phyloP scores from a whole-genome alignment of 176 grass and related monocot genomes.

The Triticum monococcum region DNA sequence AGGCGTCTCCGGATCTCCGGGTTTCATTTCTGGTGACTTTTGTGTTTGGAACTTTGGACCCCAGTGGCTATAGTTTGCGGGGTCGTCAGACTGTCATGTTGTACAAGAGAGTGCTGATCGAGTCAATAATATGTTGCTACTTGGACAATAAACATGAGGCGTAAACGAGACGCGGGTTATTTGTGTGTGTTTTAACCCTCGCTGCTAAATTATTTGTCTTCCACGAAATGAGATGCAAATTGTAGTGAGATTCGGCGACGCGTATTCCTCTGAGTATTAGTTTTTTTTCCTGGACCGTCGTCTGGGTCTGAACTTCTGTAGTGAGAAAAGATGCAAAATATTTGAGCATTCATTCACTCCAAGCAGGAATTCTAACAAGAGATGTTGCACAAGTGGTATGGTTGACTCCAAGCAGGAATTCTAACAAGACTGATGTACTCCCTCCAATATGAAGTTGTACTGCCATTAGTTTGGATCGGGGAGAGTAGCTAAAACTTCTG shows the following conservation, averaged over 20 bases:
- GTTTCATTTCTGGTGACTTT: neutral
- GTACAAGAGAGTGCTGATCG: neutral
- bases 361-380: neutral
- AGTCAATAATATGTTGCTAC: conserved; percentile 9
- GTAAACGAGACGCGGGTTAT: neutral
- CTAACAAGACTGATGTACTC: neutral
- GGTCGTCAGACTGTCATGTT: neutral
- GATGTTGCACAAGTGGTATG: neutral
- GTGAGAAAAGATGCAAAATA: neutral
- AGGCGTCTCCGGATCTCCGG: neutral
- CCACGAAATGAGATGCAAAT: neutral
- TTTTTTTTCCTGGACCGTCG: neutral
- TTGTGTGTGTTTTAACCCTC: neutral
- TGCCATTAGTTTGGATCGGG: no score
- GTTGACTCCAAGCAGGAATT: neutral
- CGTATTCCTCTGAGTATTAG: neutral
- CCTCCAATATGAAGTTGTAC: no score
- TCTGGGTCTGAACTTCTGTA: neutral
- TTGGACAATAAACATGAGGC: neutral
- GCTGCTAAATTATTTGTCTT: neutral
- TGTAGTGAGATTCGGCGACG: neutral
- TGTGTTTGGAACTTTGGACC: neutral
- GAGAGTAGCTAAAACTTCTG: neutral
- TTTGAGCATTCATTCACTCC: neutral
- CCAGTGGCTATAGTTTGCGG: neutral